Conservation (phyloP, 495 filamentous ascomycete species). For the Penicillium crystallinum region DNA sequence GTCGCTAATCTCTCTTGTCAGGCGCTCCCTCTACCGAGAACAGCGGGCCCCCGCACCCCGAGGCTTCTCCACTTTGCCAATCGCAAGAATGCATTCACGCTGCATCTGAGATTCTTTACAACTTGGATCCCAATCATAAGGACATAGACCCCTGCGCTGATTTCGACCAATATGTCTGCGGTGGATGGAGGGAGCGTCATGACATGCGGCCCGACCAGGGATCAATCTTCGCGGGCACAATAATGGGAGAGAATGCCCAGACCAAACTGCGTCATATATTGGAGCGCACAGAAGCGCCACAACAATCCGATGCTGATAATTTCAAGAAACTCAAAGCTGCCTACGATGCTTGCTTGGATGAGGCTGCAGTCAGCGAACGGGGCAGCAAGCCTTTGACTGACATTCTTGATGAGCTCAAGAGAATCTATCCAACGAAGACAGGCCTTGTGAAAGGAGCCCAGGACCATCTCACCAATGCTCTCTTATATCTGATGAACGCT, state of each 20-base stretch:
- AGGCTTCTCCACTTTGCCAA: conserved; percentile 39
- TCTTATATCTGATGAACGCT: conserved; percentile 50
- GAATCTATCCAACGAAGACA: conserved; percentile 49
- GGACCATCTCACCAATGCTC: conserved; percentile 43
- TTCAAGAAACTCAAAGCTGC: conserved; percentile 60
- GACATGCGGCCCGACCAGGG: conserved; percentile 64
- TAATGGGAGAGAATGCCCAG: conserved; percentile 56
- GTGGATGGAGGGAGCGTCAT: conserved; percentile 59
- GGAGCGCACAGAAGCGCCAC: conserved; percentile 49
- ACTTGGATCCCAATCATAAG: conserved; percentile 58
- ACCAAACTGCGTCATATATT: conserved; percentile 58
- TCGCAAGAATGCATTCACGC: conserved; percentile 64
- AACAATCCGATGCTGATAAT: conserved; percentile 53
- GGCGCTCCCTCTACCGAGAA: not conserved
- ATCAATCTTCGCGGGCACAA: conserved; percentile 52
- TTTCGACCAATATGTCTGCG: conserved; percentile 66
- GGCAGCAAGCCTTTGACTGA: conserved; percentile 50
- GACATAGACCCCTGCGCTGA: conserved; percentile 63
- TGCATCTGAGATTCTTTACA: conserved; percentile 61
- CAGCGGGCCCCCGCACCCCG: conserved; percentile 8
- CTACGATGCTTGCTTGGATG: conserved; percentile 63
- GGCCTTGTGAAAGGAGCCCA: conserved; percentile 27
- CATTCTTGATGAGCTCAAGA: conserved; percentile 47
- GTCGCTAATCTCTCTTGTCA: not conserved
- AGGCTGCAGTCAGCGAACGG: conserved; percentile 44